These are phyloP conservation scores for Cyclospora cayetanensis DNA, from an alignment of 169 alveolate genomes.

Conservation along the genomic window DNA sequence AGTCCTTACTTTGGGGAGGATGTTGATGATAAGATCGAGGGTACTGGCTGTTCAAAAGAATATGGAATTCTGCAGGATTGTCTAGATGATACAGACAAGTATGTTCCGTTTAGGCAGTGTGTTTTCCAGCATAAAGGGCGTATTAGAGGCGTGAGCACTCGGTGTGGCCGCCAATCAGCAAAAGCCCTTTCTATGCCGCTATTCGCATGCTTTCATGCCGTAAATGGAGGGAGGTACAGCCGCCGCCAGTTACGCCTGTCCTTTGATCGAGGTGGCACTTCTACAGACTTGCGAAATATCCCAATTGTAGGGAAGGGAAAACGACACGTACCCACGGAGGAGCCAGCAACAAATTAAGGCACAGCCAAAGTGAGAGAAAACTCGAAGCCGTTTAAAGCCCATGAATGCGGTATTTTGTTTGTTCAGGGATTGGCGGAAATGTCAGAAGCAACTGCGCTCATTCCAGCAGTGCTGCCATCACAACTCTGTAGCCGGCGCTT, in stretches of 20 bases:
- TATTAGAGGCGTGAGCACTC: too few relatives aligned
- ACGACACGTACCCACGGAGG: too few relatives aligned
- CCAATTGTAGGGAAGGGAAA: too few relatives aligned
- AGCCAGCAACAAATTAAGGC: too few relatives aligned
- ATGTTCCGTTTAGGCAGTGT: too few relatives aligned
- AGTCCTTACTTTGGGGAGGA: constrained; percentile 49
- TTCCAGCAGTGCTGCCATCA: constrained; percentile 57
- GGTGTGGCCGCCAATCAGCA: too few relatives aligned
- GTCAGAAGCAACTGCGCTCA: constrained; percentile 32
- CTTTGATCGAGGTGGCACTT: too few relatives aligned
- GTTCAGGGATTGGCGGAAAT: constrained; percentile 59
- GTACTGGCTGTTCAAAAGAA: constrained; percentile 49
- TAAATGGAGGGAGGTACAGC: neutral
- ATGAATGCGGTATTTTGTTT: neutral
- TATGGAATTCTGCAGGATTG: constrained; percentile 46
- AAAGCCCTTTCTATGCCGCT: neutral
- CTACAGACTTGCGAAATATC: too few relatives aligned
- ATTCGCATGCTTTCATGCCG: neutral
- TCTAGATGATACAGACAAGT: constrained; percentile 56
- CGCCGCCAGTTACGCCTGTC: neutral
- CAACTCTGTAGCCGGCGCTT: constrained; percentile 55
- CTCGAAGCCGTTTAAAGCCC: too few relatives aligned
- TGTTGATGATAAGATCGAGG: constrained; percentile 46
- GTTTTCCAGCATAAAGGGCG: too few relatives aligned
- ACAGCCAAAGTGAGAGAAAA: too few relatives aligned